Percentiles rank a stretch among this genome's conserved stretches.
phyloP scores from a whole-genome alignment of 192 early-diverging fungal genomes.

The Neocallimastix lanati region DNA sequence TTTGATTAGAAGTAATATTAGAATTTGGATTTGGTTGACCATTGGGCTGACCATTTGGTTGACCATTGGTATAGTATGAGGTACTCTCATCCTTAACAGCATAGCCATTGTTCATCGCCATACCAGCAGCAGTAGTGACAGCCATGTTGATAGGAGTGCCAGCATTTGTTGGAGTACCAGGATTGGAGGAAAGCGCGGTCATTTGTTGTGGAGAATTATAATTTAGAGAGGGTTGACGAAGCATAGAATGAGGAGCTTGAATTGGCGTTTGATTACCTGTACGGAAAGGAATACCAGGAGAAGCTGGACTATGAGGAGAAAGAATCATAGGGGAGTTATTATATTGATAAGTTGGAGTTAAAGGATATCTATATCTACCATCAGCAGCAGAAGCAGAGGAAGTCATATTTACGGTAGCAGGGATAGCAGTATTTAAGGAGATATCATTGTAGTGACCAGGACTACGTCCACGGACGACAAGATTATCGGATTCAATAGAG shows the following conservation, averaged over 20 bases:
- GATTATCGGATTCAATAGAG: conserved; percentile 46
- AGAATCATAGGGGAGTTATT: background rate
- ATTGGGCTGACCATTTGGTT: background rate
- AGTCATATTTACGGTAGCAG: background rate
- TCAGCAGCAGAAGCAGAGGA: background rate
- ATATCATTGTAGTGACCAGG: conserved; percentile 82
- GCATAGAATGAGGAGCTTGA: background rate
- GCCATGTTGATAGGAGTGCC: background rate
- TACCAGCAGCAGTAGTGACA: background rate
- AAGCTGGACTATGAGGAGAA: background rate
- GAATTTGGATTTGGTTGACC: too few relatives aligned
- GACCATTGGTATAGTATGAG: background rate
- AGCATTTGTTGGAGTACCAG: background rate
- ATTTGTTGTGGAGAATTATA: background rate
- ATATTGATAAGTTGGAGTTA: background rate
- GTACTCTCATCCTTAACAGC: background rate
- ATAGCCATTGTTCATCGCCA: background rate
- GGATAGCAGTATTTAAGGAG: background rate
- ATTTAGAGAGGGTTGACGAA: background rate
- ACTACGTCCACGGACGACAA: conserved; percentile 83
- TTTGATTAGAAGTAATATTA: too few relatives aligned
- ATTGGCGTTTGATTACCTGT: background rate
- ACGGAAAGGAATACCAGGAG: background rate
- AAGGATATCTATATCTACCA: background rate
- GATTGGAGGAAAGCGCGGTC: background rate